phyloP scores from a whole-genome alignment of 257 asterid species.

The Dorcoceras hygrometricum region DNA sequence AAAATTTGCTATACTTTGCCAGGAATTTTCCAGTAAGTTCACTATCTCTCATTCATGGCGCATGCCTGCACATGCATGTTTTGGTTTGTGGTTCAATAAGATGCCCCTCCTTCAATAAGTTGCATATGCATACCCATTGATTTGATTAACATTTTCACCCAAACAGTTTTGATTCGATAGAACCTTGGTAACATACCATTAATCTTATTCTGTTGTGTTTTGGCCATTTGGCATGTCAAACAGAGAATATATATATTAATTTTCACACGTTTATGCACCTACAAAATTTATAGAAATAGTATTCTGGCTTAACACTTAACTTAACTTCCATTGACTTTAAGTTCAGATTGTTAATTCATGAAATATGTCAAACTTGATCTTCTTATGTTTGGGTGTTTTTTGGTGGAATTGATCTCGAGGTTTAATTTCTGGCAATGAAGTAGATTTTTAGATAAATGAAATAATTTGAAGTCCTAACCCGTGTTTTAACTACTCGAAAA shows the following conservation, averaged over 20 bases:
- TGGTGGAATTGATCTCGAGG: conserved; percentile 9
- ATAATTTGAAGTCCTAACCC: not conserved
- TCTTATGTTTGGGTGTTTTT: not conserved
- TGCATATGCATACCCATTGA: not conserved
- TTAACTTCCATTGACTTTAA: not conserved
- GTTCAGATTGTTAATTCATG: conserved; percentile 1
- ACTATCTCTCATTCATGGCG: conserved; percentile 21
- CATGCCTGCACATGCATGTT: conserved; percentile 9
- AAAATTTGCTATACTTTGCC: conserved; percentile 82
- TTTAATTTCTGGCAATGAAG: not conserved
- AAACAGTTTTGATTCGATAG: not conserved
- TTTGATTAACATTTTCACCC: not conserved
- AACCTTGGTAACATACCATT: not conserved
- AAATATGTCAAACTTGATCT: not conserved
- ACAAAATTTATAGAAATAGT: not conserved
- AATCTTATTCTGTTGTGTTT: not conserved
- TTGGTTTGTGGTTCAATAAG: not conserved
- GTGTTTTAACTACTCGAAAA: not conserved
- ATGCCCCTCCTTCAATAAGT: not conserved
- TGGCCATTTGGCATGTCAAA: not conserved
- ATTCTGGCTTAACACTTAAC: not conserved
- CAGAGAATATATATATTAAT: not conserved
- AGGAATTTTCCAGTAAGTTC: conserved; percentile 78
- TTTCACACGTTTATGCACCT: not conserved
- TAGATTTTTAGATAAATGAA: not conserved